These are phyloP conservation scores for Kodamaea kaohsiungensis DNA, from an alignment of 805 yeast genomes.

Conservation along the genomic window DNA sequence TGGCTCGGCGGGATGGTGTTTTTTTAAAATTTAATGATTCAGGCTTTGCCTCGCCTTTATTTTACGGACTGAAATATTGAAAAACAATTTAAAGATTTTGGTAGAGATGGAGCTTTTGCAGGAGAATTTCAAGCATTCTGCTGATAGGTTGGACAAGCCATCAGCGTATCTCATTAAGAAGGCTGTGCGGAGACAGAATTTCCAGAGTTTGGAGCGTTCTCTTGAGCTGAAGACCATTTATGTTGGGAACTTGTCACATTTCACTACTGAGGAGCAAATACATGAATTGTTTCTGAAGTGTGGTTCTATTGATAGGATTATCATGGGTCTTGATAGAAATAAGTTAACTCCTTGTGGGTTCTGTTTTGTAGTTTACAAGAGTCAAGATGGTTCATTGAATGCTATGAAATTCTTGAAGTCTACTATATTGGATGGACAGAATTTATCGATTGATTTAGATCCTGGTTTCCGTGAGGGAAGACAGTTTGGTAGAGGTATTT, in stretches of 20 bases:
- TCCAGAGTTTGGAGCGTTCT: conserved; percentile 65
- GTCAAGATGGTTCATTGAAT: conserved; percentile 70
- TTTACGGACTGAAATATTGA: background rate
- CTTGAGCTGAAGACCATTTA: conserved; percentile 75
- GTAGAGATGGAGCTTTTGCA: conserved; percentile 38
- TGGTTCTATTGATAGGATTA: conserved; percentile 75
- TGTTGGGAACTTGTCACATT: conserved; percentile 87
- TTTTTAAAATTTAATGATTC: background rate
- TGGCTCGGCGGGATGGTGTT: background rate
- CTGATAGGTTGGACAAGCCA: conserved; percentile 69
- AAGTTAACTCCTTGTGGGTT: conserved; percentile 95
- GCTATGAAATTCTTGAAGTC: conserved; percentile 81
- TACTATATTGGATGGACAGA: conserved; percentile 81
- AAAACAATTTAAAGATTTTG: background rate
- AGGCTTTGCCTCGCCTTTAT: background rate
- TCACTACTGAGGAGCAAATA: conserved; percentile 93
- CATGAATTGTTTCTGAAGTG: conserved; percentile 82
- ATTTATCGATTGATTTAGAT: conserved; percentile 84
- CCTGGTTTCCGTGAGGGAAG: conserved; percentile 96
- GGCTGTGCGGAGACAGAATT: conserved; percentile 53
- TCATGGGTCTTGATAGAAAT: conserved; percentile 93
- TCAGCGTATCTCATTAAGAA: conserved; percentile 67
- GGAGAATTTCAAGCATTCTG: conserved; percentile 59
- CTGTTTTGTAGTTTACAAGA: conserved; percentile 81
- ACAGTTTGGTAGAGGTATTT: conserved; percentile 90